Evolutionary conservation across 2,329 filamentous ascomycete species (phyloP), one percentile per base, ranked within the genome.

Genomic region (Chaetomium sp.): DNA sequence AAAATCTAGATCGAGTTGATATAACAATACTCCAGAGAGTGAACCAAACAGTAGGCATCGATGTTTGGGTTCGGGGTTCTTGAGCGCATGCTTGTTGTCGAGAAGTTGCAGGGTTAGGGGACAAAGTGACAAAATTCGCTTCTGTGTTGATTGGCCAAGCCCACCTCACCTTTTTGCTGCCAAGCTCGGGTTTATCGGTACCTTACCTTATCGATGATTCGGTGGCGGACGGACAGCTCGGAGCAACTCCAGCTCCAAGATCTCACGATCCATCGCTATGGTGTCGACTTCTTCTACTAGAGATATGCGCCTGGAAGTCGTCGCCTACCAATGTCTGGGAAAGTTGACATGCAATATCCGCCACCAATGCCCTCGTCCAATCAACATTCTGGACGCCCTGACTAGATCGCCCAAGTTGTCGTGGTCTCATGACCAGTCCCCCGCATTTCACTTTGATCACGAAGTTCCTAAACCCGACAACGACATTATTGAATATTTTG

Each of bases 371-470:
- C 23, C 33, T 27, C 33, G 54, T 21, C 54, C 54, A 56, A 56
- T 56, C 21, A 56, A 21, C 33, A 42, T n/a, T 23, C 16, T 5
- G 23, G 23, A 13, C 12, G 49, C 49, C 49, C 49, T 25, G 16
- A 25, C 6, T 51, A 6, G 25, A 19, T 53, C 50, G 19, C 7
- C 25, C 25, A 31, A 27, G 50, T 12, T 7, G 33, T 25, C 10
- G n/a, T 42, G 53, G 53, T 56, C 53, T 38, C 33, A 31, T 56
- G 53, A 56, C 53, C 33, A 4, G 8, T 12, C 45, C 56, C 56
- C 56, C 56, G 56, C 56, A 60, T 51, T 51, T 60, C 29, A 25
- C 33, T 47, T n/a, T 7, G 38, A 49, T 53, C 13, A 60, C 27
- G 49, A 54, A 47, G 49, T 35, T 42, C 38, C n/a, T 25, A 23